Evolutionary conservation across 345 rosid genomes (phyloP), one percentile per base, ranked within the genome.

Genomic region (Hirschfeldia incana): DNA sequence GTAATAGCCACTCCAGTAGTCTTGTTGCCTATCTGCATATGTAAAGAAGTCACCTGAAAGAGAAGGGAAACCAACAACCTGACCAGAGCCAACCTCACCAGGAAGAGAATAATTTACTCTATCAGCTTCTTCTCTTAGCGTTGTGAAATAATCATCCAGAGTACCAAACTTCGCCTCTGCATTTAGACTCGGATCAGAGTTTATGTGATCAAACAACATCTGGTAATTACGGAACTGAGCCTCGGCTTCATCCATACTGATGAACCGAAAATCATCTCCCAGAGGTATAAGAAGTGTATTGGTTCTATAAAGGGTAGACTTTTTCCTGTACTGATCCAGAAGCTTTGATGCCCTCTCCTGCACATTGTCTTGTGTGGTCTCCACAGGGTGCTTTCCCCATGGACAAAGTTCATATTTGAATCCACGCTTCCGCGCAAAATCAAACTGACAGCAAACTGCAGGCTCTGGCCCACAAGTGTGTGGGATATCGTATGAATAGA

Each of bases 391-490:
- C 67, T 82, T 65, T 37, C 84, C 79, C 99, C 99, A 95, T 2
- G 99, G 99, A 80, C 98, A 93, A 68, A 76, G 69, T 77, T 91
- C 99, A 68, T 95, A 93, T 12, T 75, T 75, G 53, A 87, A 90
- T 61, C 89, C 87, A 21, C 42, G 86, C 75, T 81, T 69, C 70
- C 98, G 86, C 57, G 97, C 98, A 83, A 95, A 95, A 83, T 95
- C 99, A 81, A 93, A 95, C 86, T 93, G 94, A 85, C 98, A 95
- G 83, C 99, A 95, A 81, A 95, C 57, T 13, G 99, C 97, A 86
- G 99, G 99, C 83, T 95, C 99, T 33, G 99, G 99, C 4, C 98
- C 99, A 82, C 99, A 95, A 21, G 99, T 95, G 83, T 95, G 99
- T 17, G 99, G 98, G 79, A 93, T 81, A 76, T 95, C 99, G 63